These are phyloP conservation scores for Lachnellula subtilissima DNA, from an alignment of 2,329 filamentous ascomycete genomes.

Conservation along the genomic window DNA sequence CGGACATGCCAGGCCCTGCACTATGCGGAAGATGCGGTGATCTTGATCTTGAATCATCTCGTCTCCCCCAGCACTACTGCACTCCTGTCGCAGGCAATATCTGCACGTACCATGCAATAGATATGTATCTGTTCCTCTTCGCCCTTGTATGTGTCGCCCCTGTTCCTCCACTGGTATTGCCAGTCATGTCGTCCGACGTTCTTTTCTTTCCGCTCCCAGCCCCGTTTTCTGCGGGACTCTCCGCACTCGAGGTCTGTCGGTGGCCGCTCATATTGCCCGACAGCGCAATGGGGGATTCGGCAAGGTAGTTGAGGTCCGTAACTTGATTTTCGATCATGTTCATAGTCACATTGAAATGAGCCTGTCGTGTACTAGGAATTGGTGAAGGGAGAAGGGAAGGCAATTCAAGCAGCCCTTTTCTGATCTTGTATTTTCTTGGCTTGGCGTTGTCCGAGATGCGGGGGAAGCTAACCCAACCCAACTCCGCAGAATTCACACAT, in stretches of 20 bases:
- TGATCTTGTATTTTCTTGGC: no score
- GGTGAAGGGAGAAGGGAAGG: no score
- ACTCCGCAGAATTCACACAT: no score
- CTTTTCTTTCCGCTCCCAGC: conserved; percentile 30
- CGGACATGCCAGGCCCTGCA: no score
- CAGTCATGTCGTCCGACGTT: conserved; percentile 19
- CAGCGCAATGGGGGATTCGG: conserved; percentile 26
- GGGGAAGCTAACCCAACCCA: no score
- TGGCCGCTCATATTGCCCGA: conserved; percentile 24
- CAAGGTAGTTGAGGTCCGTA: conserved; percentile 29
- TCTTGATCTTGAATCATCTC: not conserved
- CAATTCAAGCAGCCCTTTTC: no score
- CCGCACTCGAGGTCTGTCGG: conserved; percentile 25
- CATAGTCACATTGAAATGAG: conserved; percentile 26
- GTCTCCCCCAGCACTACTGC: not conserved
- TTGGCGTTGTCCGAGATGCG: no score
- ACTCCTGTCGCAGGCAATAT: not conserved
- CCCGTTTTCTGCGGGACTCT: conserved; percentile 27
- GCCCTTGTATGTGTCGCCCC: conserved; percentile 28
- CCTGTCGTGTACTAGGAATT: not conserved
- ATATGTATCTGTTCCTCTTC: conserved; percentile 34
- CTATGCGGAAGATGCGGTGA: no score
- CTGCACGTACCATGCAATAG: conserved; percentile 32
- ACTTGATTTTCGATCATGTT: conserved; percentile 32
- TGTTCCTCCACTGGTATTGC: conserved; percentile 11